These are phyloP conservation scores for Dactylellina parvicollis DNA, from an alignment of 2,329 filamentous ascomycete genomes.

Conservation along the genomic window DNA sequence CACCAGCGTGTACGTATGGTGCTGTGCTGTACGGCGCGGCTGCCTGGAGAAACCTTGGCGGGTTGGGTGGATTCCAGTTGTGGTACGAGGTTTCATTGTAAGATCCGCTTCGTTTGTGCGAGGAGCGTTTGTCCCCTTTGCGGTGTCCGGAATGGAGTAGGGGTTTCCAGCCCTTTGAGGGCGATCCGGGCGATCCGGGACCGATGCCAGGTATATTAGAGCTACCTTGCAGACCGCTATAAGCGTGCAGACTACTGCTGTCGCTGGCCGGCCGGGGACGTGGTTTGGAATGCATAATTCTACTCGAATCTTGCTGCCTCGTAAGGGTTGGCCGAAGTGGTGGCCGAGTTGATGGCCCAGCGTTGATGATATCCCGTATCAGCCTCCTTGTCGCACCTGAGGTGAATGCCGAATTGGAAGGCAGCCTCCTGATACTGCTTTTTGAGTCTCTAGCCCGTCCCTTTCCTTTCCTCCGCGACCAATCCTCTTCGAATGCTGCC, in stretches of 20 bases:
- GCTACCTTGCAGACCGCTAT: conserved; percentile 32
- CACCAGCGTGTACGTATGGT: conserved; percentile 77
- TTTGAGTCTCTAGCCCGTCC: conserved; percentile 44
- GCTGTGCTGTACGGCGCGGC: conserved; percentile 65
- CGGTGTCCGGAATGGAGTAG: conserved; percentile 43
- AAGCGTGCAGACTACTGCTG: conserved; percentile 49
- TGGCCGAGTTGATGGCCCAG: conserved; percentile 21
- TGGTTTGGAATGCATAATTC: conserved; percentile 47
- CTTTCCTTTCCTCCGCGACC: conserved; percentile 45
- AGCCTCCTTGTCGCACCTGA: conserved; percentile 45
- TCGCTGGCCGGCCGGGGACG: conserved; percentile 38
- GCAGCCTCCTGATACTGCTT: conserved; percentile 51
- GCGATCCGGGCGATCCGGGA: conserved; percentile 31
- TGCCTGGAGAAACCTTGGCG: conserved; percentile 55
- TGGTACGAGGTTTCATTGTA: conserved; percentile 85
- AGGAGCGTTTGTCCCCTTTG: conserved; percentile 61
- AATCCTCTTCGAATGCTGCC: conserved; percentile 49
- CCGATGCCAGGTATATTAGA: conserved; percentile 13
- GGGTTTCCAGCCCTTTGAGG: conserved; percentile 49
- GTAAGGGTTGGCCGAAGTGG: conserved; percentile 26
- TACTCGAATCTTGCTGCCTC: conserved; percentile 44
- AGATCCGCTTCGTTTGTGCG: conserved; percentile 86
- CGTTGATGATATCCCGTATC: conserved; percentile 51
- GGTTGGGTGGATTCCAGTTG: conserved; percentile 67
- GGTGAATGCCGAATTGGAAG: conserved; percentile 39